Percentiles rank a stretch among this genome's conserved stretches.
These are phyloP conservation scores for Paramecium caudatum DNA, from an alignment of 73 alveolate species.

Conservation along the genomic window DNA sequence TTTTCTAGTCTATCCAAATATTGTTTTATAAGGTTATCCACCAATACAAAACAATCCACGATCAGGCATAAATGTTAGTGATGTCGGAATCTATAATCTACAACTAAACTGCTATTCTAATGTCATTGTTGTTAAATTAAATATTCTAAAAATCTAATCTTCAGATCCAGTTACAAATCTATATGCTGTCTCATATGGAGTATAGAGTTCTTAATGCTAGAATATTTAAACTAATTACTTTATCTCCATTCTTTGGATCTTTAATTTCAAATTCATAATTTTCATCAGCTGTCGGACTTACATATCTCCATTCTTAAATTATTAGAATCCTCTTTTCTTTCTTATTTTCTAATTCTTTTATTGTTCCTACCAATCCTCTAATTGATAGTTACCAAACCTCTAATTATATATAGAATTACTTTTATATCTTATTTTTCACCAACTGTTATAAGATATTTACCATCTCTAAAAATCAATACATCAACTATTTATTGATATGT, in stretches of 20 bases:
- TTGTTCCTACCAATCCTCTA: slow-evolving; percentile 46
- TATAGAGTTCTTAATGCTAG: background rate
- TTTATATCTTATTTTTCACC: slow-evolving; percentile 66
- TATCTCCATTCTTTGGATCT: slow-evolving; percentile 36
- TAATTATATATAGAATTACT: background rate
- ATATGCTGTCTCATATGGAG: slow-evolving; percentile 64
- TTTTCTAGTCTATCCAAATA: slow-evolving; percentile 55
- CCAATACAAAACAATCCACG: slow-evolving; percentile 63
- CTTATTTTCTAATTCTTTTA: slow-evolving; percentile 39
- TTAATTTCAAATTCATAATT: slow-evolving; percentile 53
- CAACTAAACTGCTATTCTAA: slow-evolving; percentile 26
- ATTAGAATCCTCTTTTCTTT: background rate
- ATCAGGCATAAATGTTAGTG: slow-evolving; percentile 67
- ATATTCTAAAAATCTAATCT: slow-evolving; percentile 62
- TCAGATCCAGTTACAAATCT: slow-evolving; percentile 62
- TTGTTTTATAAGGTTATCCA: slow-evolving; percentile 60
- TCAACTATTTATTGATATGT: background rate
- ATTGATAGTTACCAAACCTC: slow-evolving; percentile 38
- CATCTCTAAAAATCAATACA: slow-evolving; percentile 42
- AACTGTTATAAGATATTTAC: slow-evolving; percentile 43
- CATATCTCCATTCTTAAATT: slow-evolving; percentile 61
- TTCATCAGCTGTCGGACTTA: slow-evolving; percentile 49
- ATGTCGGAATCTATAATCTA: slow-evolving; percentile 47
- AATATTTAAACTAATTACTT: background rate
- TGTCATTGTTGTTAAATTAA: slow-evolving; percentile 61